Conservation (phyloP, 306 rosid genomes). For the Cucumis sativus region DNA sequence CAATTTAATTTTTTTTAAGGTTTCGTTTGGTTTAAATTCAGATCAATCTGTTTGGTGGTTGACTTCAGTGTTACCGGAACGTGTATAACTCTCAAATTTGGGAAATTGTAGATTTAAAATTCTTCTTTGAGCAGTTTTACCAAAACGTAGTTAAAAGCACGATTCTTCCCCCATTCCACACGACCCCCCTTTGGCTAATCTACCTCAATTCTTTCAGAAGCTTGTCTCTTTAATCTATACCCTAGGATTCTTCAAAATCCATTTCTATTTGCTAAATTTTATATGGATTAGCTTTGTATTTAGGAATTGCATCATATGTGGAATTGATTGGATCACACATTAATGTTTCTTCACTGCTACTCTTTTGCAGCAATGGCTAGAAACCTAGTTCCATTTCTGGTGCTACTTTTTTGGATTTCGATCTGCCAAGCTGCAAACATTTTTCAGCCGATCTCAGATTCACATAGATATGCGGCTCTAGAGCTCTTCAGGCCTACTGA, state of each 20-base stretch:
- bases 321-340: not conserved
- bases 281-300: not conserved
- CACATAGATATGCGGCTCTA: conserved; percentile 70
- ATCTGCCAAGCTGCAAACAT: conserved; percentile 39
- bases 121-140: too few relatives aligned
- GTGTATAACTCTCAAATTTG: too few relatives aligned
- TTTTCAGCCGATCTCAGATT: conserved; percentile 57
- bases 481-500: conserved; percentile 41
- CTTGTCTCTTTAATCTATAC: not conserved
- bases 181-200: not conserved
- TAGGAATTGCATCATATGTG: not conserved
- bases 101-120: too few relatives aligned
- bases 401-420: conserved; percentile 35
- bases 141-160: too few relatives aligned
- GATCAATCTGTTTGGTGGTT: too few relatives aligned
- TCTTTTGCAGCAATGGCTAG: conserved; percentile 66
- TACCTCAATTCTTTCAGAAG: not conserved
- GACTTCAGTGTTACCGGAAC: too few relatives aligned
- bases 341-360: not conserved
- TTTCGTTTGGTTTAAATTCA: too few relatives aligned
- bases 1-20: too few relatives aligned
- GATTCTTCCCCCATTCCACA: not conserved
- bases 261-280: not conserved
- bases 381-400: conserved; percentile 37
- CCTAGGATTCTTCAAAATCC: not conserved